phyloP scores from a whole-genome alignment of 495 filamentous ascomycete genomes.

The Lepraria neglecta region DNA sequence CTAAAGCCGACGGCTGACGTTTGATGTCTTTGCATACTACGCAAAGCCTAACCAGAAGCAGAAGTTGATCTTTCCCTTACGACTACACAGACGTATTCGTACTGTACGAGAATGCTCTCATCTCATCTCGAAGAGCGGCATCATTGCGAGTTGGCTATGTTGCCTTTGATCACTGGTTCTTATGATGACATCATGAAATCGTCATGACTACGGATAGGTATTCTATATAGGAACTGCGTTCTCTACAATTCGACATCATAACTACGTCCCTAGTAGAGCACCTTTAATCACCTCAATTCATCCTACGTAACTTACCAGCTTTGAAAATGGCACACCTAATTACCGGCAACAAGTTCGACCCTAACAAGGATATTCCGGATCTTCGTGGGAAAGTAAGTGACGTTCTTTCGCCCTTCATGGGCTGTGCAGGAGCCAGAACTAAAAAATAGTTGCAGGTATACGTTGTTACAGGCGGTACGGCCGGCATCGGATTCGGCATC shows the following conservation, averaged over 20 bases:
- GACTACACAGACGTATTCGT: not conserved
- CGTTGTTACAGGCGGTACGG: slow-evolving; percentile 29
- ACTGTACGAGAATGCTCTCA: not conserved
- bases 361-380: slow-evolving; percentile 41
- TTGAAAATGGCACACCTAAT: slow-evolving; percentile 25
- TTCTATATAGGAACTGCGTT: not conserved
- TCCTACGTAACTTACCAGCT: not conserved
- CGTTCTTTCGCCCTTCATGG: not conserved
- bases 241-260: not conserved
- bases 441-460: slow-evolving; percentile 16
- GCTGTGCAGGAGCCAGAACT: not conserved
- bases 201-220: not conserved
- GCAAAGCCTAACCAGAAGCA: not conserved
- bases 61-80: not conserved
- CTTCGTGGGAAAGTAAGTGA: slow-evolving; percentile 34
- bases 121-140: no score
- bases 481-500: slow-evolving; percentile 47
- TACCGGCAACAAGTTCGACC: slow-evolving; percentile 39
- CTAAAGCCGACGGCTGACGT: not conserved
- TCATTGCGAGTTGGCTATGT: not conserved
- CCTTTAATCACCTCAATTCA: not conserved
- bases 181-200: slow-evolving; percentile 1
- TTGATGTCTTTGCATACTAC: not conserved
- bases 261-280: not conserved
- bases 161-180: not conserved